Evolutionary conservation across 768 basidiomycete genomes (phyloP).

Genomic region (Boletus pseudo-olivaceus): DNA sequence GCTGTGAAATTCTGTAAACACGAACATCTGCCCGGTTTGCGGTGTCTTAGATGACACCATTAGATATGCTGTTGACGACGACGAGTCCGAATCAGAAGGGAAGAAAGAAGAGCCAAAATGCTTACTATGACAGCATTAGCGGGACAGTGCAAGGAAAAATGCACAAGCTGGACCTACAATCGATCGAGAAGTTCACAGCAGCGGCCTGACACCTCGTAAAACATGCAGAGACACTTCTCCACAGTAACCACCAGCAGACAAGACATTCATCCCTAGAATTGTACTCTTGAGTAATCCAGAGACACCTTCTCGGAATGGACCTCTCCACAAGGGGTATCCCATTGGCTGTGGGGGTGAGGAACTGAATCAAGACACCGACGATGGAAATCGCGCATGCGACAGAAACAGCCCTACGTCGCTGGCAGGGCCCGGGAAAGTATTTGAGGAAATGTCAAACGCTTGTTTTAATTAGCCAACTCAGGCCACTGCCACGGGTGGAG

Average conservation of each 20-base stretch:
- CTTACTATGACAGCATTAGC: conserved; percentile 12
- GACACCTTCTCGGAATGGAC: neutral
- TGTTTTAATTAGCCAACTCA: no score
- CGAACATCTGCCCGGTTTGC: conserved; percentile 18
- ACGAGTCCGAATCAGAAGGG: neutral
- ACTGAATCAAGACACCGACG: conserved; percentile 23
- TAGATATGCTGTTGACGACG: conserved; percentile 16
- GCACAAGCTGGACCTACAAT: conserved; percentile 10
- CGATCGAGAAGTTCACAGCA: conserved; percentile 24
- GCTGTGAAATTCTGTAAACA: conserved; percentile 28
- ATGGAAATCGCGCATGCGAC: conserved; percentile 21
- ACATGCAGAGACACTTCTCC: conserved; percentile 29
- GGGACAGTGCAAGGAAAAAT: neutral
- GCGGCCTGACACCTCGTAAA: conserved; percentile 24
- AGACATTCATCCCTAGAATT: conserved; percentile 22
- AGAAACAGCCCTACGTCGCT: conserved; percentile 21
- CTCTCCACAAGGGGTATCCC: conserved; percentile 24
- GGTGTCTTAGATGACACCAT: conserved; percentile 23
- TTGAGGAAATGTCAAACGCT: no score
- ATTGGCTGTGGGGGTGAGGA: conserved; percentile 20
- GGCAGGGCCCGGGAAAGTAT: no score
- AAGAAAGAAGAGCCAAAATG: neutral
- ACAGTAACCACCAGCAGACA: conserved; percentile 22
- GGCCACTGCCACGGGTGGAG: no score
- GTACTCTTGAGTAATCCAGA: neutral